Evolutionary conservation across 1,284 basidiomycete genomes (phyloP).

Genomic region (Ceratobasidium papillatum): DNA sequence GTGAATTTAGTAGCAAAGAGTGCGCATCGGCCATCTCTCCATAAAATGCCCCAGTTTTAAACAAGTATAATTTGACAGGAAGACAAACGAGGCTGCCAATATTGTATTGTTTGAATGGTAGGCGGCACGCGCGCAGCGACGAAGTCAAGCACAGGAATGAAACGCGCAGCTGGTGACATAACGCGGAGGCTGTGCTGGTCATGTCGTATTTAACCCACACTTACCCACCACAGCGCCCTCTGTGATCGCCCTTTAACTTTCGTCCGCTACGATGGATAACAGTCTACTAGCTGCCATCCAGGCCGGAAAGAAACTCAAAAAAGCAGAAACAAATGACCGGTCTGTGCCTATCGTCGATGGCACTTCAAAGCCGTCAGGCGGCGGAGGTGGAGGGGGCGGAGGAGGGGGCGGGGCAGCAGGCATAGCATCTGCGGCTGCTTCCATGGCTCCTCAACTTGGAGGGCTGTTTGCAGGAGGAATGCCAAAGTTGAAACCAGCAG

Average conservation of each 20-base stretch:
- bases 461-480: conserved; percentile 90
- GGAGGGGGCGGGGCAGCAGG: conserved; percentile 51
- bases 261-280: conserved; percentile 41
- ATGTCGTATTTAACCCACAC: conserved; percentile 7
- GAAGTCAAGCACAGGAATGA: conserved; percentile 26
- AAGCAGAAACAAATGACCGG: conserved; percentile 81
- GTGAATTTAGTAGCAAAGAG: background rate
- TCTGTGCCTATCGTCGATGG: conserved; percentile 73
- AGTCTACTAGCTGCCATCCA: conserved; percentile 75
- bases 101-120: background rate
- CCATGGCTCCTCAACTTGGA: conserved; percentile 79
- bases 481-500: conserved; percentile 85
- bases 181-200: conserved; percentile 23
- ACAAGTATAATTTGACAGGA: background rate
- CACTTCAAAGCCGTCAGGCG: conserved; percentile 50
- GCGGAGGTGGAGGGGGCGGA: conserved; percentile 57
- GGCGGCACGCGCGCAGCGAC: background rate
- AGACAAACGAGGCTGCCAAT: background rate
- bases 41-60: background rate
- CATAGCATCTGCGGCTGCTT: conserved; percentile 48
- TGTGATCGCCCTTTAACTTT: conserved; percentile 3
- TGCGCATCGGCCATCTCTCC: background rate
- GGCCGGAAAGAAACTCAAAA: conserved; percentile 81
- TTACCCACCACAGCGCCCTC: conserved; percentile 65
- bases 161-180: conserved; percentile 36